phyloP scores from a whole-genome alignment of 768 basidiomycete species.

The Suillus americanus region DNA sequence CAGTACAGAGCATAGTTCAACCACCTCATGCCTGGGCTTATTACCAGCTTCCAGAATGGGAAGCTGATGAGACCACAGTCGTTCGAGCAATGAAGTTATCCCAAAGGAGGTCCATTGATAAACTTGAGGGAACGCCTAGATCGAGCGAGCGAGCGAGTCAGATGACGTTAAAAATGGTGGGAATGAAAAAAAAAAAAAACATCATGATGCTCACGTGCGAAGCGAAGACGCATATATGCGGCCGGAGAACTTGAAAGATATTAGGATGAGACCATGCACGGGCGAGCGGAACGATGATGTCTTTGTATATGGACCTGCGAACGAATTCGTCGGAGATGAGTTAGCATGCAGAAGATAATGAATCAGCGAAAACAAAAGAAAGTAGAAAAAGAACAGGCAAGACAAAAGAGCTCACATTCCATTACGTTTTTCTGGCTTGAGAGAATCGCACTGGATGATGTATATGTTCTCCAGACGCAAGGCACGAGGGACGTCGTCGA shows the following conservation, averaged over 20 bases:
- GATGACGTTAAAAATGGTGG: no score
- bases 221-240: not conserved
- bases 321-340: no score
- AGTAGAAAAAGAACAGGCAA: no score
- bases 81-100: not conserved
- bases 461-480: not conserved
- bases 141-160: no score
- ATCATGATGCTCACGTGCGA: not conserved
- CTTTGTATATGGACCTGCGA: not conserved
- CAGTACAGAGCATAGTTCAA: not conserved
- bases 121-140: not conserved
- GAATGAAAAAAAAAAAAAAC: no score
- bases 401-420: not conserved
- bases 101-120: slow-evolving; percentile 7
- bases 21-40: not conserved
- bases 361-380: no score
- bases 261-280: not conserved
- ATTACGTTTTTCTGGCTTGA: not conserved
- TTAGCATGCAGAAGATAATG: no score
- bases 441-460: not conserved
- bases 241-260: not conserved
- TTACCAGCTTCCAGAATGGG: not conserved
- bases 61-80: not conserved
- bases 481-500: not conserved
- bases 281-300: not conserved